Evolutionary conservation across 2,329 filamentous ascomycete genomes (phyloP).

Genomic region (Nigrospora oryzae): DNA sequence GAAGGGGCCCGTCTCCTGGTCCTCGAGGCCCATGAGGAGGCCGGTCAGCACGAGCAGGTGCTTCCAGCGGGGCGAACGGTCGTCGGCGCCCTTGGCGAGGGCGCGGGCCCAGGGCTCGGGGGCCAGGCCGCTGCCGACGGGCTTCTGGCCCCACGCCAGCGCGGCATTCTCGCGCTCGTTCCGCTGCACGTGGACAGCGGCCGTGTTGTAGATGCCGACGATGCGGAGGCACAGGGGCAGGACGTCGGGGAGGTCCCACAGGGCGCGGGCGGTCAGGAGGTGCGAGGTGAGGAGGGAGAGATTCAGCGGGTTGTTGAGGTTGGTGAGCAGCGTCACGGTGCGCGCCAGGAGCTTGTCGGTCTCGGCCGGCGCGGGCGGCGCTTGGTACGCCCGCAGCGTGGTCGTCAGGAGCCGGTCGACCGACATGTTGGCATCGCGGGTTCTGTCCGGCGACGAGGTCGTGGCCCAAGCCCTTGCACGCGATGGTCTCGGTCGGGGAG

Average conservation of each 20-base stretch:
- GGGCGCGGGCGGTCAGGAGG: constrained; percentile 60
- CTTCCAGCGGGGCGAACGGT: constrained; percentile 63
- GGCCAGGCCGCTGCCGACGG: constrained; percentile 31
- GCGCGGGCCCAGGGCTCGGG: constrained; percentile 48
- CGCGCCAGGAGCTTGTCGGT: constrained; percentile 55
- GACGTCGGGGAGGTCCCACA: constrained; percentile 57
- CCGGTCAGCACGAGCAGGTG: constrained; percentile 76
- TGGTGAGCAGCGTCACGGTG: constrained; percentile 58
- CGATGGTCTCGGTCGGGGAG: no score
- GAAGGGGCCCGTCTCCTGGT: constrained; percentile 54
- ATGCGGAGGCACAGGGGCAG: constrained; percentile 56
- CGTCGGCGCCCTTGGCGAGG: constrained; percentile 48
- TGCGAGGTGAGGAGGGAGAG: constrained; percentile 65
- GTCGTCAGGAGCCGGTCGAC: constrained; percentile 59
- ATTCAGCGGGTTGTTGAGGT: constrained; percentile 67
- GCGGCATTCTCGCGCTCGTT: constrained; percentile 33
- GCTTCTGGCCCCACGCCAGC: constrained; percentile 15
- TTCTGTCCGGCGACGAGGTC: no score
- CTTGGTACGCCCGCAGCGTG: constrained; percentile 52
- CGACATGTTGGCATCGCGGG: constrained; percentile 40
- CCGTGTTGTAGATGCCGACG: constrained; percentile 64
- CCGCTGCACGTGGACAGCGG: constrained; percentile 45
- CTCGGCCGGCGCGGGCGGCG: constrained; percentile 39
- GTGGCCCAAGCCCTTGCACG: no score
- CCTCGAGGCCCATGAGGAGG: constrained; percentile 67